These are phyloP conservation scores for Aspergillus chevalieri DNA, from an alignment of 2,329 filamentous ascomycete species.

Conservation along the genomic window DNA sequence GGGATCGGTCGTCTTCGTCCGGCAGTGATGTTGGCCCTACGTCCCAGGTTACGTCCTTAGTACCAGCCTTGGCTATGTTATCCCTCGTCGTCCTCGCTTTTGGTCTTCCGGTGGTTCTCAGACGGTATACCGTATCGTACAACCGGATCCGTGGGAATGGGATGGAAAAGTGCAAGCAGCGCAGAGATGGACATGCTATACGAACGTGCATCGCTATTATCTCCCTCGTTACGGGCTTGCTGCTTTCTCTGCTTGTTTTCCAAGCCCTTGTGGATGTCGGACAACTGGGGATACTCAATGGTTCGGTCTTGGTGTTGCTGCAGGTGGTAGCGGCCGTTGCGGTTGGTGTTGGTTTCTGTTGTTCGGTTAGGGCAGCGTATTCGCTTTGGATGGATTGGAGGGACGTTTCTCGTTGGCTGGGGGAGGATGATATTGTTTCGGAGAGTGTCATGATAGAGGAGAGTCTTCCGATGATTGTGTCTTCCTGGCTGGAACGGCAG, in stretches of 20 bases:
- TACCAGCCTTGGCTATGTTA: neutral
- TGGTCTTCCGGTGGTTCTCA: neutral
- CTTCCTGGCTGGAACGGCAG: constrained; percentile 3
- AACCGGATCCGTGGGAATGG: neutral
- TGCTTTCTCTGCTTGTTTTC: neutral
- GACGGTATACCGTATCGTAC: neutral
- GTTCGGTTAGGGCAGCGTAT: constrained; percentile 1
- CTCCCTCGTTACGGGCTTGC: neutral
- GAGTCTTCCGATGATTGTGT: constrained; percentile 1
- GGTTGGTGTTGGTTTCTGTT: neutral
- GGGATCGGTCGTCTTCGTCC: neutral
- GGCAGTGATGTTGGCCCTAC: neutral
- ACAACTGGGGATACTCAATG: neutral
- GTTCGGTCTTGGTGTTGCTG: neutral
- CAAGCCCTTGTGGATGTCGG: neutral
- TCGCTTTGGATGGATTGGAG: constrained; percentile 4
- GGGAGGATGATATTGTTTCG: neutral
- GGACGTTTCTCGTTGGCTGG: neutral
- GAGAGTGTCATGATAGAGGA: neutral
- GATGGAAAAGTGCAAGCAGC: neutral
- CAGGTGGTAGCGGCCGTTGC: neutral
- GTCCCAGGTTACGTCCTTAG: neutral
- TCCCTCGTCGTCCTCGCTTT: neutral
- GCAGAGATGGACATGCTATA: neutral
- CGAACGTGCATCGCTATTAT: neutral